Base-by-base conservation (phyloP, 768 basidiomycete genomes). In the Glaciozyma martinii region DNA sequence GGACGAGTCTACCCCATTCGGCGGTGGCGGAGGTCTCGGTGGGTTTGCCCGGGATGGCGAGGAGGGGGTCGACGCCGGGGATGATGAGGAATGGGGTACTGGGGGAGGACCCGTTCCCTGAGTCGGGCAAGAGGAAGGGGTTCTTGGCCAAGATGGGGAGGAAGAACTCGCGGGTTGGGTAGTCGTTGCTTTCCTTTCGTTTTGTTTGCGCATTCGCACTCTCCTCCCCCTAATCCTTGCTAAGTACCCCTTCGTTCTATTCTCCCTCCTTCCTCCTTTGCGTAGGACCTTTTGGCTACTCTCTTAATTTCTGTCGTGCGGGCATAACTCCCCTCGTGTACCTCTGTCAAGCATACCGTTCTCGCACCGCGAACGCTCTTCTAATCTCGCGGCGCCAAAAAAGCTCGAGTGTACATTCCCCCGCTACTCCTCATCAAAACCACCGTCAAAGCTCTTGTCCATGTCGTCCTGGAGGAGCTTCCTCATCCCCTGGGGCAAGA, bases 401-500 rank as follows among this genome's bases (percentile, higher is more conserved):
- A n/a, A n/a, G n/a, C n/a, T n/a, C n/a, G n/a, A n/a, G n/a, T n/a
- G n/a, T n/a, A n/a, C n/a, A n/a, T n/a, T n/a, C n/a, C n/a, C n/a
- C n/a, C n/a, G n/a, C 46, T 47, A 47, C n/a, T 47, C 46, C 10
- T 47, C 46, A 1, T 29, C 50, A 52, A 25, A n/a, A 3, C 27
- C 27, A 1, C 6, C 55, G 16, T 58, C 57, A 19, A 58, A 58
- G 7, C 57, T 29, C 43, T 58, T 43, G 57, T 58, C 57, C 57
- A 58, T 58, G 12, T 46, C 43, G 57, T 43, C 57, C 42, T 25
- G 16, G 29, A 98, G 80, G 54, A 89, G 84, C 72, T 88, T 81
- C 59, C 82, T 83, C 94, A 99, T 99, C 7, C 93, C 93, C 0
- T 85, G 84, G 1, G 94, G 94, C 42, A 99, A 80, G 8, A 83